Conservation (phyloP, 129 eudicot genomes). For the Solidago caesia region DNA sequence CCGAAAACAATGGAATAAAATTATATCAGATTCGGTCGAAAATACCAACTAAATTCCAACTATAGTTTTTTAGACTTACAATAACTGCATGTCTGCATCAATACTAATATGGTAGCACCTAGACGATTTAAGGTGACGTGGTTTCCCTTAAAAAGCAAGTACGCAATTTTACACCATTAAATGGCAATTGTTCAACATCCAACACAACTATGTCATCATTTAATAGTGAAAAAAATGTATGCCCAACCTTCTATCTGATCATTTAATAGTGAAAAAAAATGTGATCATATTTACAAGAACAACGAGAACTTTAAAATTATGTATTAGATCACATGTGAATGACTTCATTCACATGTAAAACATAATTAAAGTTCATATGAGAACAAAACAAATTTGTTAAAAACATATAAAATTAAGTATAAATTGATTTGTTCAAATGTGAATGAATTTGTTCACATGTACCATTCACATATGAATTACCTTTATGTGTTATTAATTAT, state of each 20-base stretch:
- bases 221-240: not conserved
- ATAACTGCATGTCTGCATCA: not conserved
- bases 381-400: too few species aligned
- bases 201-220: slow-evolving; percentile 7
- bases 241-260: not conserved
- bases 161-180: not conserved
- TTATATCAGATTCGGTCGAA: slow-evolving; percentile 12
- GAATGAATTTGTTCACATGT: too few species aligned
- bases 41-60: slow-evolving; percentile 2
- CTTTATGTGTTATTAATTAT: too few species aligned
- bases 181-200: slow-evolving; percentile 1
- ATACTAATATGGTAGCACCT: not conserved
- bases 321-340: too few species aligned
- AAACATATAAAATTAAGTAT: too few species aligned
- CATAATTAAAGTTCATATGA: too few species aligned
- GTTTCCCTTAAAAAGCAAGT: not conserved
- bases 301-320: too few species aligned
- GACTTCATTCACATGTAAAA: too few species aligned
- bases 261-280: too few species aligned
- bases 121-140: not conserved
- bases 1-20: slow-evolving; percentile 1
- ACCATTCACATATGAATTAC: too few species aligned
- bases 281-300: too few species aligned
- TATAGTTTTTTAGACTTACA: slow-evolving; percentile 8
- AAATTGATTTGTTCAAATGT: too few species aligned